Conservation (phyloP, 768 basidiomycete species). For the Ramaria rubella region DNA sequence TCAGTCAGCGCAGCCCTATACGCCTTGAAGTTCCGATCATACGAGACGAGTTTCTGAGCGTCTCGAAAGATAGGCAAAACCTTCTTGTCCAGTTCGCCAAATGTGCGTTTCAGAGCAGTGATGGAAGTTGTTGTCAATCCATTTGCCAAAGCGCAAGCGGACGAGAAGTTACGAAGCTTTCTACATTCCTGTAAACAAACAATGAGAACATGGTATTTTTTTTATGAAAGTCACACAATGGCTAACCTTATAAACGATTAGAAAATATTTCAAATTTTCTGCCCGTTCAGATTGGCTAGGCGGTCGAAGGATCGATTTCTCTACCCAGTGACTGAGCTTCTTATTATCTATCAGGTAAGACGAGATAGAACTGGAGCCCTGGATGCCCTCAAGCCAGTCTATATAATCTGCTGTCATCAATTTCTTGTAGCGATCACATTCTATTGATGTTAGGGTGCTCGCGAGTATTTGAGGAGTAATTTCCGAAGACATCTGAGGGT, state of each 20-base stretch:
- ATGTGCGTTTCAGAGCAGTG: slow-evolving; percentile 29
- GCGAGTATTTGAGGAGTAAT: slow-evolving; percentile 37
- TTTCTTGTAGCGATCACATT: slow-evolving; percentile 37
- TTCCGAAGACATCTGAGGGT: slow-evolving; percentile 18
- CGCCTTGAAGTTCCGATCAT: slow-evolving; percentile 28
- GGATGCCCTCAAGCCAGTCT: slow-evolving; percentile 28
- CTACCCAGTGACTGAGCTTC: slow-evolving; percentile 36
- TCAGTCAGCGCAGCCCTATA: slow-evolving; percentile 27
- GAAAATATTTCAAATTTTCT: slow-evolving; percentile 38
- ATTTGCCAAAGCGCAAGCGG: slow-evolving; percentile 36
- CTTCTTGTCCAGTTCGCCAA: slow-evolving; percentile 24
- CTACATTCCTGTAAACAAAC: slow-evolving; percentile 33
- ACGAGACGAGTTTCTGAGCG: slow-evolving; percentile 30
- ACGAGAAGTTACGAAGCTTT: slow-evolving; percentile 39
- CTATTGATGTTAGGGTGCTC: slow-evolving; percentile 36
- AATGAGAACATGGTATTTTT: background rate
- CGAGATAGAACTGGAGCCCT: slow-evolving; percentile 29
- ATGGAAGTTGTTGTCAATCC: slow-evolving; percentile 37
- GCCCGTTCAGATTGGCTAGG: slow-evolving; percentile 32
- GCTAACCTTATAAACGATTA: slow-evolving; percentile 32
- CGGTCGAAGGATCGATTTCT: slow-evolving; percentile 36
- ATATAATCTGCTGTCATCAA: slow-evolving; percentile 39
- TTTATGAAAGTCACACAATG: background rate
- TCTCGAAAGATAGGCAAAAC: slow-evolving; percentile 27
- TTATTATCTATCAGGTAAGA: slow-evolving; percentile 31